A percentile compares a stretch with the other conserved stretches of the same genome.
These are phyloP conservation scores for Filobasidium wieringae DNA, from an alignment of 768 basidiomycete genomes.

Conservation along the genomic window DNA sequence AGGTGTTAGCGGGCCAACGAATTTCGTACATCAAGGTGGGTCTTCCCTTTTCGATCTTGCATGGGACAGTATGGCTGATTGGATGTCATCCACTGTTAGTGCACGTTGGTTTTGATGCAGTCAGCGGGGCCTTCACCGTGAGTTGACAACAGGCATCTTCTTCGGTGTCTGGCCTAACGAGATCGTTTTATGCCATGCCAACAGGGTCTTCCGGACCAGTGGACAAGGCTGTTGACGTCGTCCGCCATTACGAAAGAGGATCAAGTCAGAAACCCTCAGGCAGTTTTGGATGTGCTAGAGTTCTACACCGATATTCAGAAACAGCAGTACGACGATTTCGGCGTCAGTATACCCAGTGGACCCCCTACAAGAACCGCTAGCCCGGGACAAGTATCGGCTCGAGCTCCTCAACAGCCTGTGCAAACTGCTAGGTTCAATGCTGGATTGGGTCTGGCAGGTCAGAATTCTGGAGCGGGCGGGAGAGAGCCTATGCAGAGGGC, in stretches of 20 bases:
- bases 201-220: slow-evolving; percentile 92
- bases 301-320: slow-evolving; percentile 98
- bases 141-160: slow-evolving; percentile 27
- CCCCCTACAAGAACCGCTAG: slow-evolving; percentile 13
- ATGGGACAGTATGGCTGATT: neutral
- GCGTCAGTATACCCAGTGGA: slow-evolving; percentile 21
- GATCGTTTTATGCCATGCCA: neutral
- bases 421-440: slow-evolving; percentile 62
- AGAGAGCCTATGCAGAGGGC: slow-evolving; percentile 40
- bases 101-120: slow-evolving; percentile 91
- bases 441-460: slow-evolving; percentile 79
- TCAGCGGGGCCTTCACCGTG: slow-evolving; percentile 86
- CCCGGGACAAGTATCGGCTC: slow-evolving; percentile 19
- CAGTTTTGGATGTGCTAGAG: slow-evolving; percentile 91
- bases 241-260: slow-evolving; percentile 97
- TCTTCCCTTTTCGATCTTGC: neutral
- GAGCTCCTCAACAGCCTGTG: slow-evolving; percentile 2
- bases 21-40: slow-evolving; percentile 77
- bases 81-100: slow-evolving; percentile 46
- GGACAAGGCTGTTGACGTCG: slow-evolving; percentile 91
- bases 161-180: neutral
- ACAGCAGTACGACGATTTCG: slow-evolving; percentile 63
- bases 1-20: slow-evolving; percentile 84
- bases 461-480: slow-evolving; percentile 18
- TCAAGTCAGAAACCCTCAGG: slow-evolving; percentile 91